A percentile compares a stretch with the other conserved stretches of the same genome.
These are phyloP conservation scores for Xylariales sp. DNA, from an alignment of 2,329 filamentous ascomycete genomes.

Conservation along the genomic window DNA sequence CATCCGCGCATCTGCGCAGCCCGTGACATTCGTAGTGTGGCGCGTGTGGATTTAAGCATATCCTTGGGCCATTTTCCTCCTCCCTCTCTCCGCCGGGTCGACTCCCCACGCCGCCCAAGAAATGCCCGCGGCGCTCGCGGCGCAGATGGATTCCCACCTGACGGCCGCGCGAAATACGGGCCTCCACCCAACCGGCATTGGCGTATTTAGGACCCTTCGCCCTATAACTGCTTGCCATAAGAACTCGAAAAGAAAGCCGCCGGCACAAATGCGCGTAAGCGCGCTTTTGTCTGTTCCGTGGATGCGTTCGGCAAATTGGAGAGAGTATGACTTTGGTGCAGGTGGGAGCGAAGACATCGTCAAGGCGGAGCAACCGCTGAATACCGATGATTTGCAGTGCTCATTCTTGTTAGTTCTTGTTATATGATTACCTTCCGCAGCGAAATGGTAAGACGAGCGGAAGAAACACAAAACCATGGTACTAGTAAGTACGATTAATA, in stretches of 20 bases:
- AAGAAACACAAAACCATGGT: too few species aligned
- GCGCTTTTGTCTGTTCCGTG: conserved; percentile 42
- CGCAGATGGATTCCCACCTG: conserved; percentile 39
- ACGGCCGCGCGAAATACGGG: conserved; percentile 35
- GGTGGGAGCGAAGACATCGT: conserved; percentile 28
- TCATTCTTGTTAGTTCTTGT: not conserved
- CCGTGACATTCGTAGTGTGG: not conserved
- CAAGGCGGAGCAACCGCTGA: not conserved
- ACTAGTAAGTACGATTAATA: not conserved
- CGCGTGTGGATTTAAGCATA: not conserved
- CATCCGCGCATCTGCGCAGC: not conserved
- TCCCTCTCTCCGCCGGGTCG: conserved; percentile 17
- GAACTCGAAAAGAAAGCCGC: conserved; percentile 40
- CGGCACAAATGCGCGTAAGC: conserved; percentile 38
- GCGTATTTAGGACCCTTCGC: conserved; percentile 39
- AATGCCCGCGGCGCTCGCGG: conserved; percentile 34
- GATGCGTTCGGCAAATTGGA: conserved; percentile 41
- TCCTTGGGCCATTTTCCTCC: conserved; percentile 10
- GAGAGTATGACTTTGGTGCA: conserved; percentile 38
- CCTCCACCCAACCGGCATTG: conserved; percentile 28
- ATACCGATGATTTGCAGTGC: not conserved
- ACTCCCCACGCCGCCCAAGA: conserved; percentile 45
- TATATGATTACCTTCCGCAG: not conserved
- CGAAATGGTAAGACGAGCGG: not conserved
- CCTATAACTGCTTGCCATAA: conserved; percentile 41